phyloP scores from a whole-genome alignment of 768 basidiomycete genomes.

The Butyriboletus loyo region DNA sequence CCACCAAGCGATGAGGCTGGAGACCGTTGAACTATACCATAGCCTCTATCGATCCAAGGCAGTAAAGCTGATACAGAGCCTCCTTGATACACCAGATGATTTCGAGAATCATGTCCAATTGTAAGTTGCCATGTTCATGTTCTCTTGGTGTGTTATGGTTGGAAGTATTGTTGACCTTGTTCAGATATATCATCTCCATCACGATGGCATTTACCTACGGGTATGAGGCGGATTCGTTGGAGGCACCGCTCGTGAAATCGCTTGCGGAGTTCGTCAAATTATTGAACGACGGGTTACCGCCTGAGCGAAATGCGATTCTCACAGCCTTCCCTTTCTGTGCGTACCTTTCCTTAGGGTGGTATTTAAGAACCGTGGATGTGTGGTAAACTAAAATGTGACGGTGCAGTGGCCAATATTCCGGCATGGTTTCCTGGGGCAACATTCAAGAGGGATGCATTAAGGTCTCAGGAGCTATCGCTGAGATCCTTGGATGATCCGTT shows the following conservation, averaged over 20 bases:
- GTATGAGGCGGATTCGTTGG: slow-evolving; percentile 25
- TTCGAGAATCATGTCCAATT: slow-evolving; percentile 27
- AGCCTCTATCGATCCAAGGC: slow-evolving; percentile 24
- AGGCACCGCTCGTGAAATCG: slow-evolving; percentile 27
- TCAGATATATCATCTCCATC: slow-evolving; percentile 31
- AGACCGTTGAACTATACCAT: slow-evolving; percentile 18
- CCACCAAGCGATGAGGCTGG: slow-evolving; percentile 26
- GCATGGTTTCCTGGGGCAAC: slow-evolving; percentile 30
- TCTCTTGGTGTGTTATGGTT: neutral
- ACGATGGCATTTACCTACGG: slow-evolving; percentile 32
- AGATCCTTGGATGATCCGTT: slow-evolving; percentile 25
- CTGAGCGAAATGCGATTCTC: slow-evolving; percentile 27
- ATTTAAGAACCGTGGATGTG: neutral
- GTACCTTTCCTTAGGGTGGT: slow-evolving; percentile 1
- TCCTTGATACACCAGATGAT: slow-evolving; percentile 21
- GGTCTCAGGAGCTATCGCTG: slow-evolving; percentile 26
- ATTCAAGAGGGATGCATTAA: slow-evolving; percentile 27
- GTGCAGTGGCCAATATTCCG: slow-evolving; percentile 26
- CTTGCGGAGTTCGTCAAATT: slow-evolving; percentile 22
- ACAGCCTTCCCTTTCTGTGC: slow-evolving; percentile 30
- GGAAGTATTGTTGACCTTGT: neutral
- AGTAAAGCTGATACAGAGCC: slow-evolving; percentile 13
- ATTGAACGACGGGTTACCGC: slow-evolving; percentile 22
- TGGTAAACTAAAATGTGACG: slow-evolving; percentile 1
- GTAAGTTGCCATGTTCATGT: slow-evolving; percentile 3